phyloP scores from a whole-genome alignment of 1,284 basidiomycete species.

The Microstroma glucosiphilum region DNA sequence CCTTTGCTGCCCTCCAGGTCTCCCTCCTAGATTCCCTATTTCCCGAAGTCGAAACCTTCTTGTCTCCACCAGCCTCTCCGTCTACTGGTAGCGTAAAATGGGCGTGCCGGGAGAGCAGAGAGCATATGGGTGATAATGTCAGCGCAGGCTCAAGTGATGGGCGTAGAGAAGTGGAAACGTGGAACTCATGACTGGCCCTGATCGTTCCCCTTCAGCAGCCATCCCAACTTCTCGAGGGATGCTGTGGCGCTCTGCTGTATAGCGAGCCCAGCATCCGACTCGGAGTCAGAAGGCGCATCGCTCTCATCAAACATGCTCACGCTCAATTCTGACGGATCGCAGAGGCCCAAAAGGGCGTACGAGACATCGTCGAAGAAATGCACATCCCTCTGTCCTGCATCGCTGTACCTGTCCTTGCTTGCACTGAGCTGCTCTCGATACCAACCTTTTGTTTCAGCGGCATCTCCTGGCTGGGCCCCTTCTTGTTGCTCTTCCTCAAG shows the following conservation, averaged over 20 bases:
- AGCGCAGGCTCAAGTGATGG: no score
- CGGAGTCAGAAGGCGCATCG: background rate
- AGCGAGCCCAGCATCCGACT: background rate
- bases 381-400: background rate
- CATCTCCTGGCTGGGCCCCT: slow-evolving; percentile 28
- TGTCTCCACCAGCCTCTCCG: background rate
- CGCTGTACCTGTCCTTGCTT: no score
- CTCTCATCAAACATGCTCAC: background rate
- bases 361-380: background rate
- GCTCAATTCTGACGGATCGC: slow-evolving; percentile 1
- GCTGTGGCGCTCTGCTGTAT: no score
- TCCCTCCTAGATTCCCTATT: slow-evolving; percentile 38
- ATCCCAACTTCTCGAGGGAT: no score
- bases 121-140: no score
- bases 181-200: no score
- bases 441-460: background rate
- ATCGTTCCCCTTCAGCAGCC: no score
- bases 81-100: slow-evolving; percentile 3
- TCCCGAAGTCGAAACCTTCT: slow-evolving; percentile 38
- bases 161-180: no score
- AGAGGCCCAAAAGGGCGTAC: slow-evolving; percentile 1
- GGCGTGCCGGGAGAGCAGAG: no score
- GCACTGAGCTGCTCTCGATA: background rate
- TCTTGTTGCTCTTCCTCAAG: slow-evolving; percentile 52
- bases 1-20: slow-evolving; percentile 30